These are phyloP conservation scores for Aspergillus bertholletiae DNA, from an alignment of 495 filamentous ascomycete genomes.

Conservation along the genomic window DNA sequence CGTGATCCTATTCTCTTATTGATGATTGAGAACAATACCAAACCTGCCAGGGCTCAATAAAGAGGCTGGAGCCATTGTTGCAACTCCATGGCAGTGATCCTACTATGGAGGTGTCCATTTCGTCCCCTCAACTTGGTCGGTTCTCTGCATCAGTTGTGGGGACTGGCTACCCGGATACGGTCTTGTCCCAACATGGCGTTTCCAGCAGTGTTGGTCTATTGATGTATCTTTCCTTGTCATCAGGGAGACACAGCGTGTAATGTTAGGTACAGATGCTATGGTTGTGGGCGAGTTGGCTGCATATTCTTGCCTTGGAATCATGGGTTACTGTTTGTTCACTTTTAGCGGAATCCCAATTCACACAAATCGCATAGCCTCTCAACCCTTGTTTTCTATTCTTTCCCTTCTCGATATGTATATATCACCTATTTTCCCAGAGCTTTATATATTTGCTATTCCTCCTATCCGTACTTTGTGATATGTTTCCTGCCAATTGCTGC, in stretches of 20 bases:
- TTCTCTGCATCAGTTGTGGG: background rate
- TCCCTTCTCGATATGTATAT: no score
- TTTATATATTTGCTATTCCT: background rate
- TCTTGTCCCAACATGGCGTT: constrained; percentile 2
- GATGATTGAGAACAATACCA: constrained; percentile 21
- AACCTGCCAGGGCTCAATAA: constrained; percentile 13
- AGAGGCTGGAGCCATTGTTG: constrained; percentile 3
- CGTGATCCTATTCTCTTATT: constrained; percentile 20
- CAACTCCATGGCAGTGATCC: background rate
- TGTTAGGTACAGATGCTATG: background rate
- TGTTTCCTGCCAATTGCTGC: background rate
- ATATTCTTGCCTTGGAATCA: background rate
- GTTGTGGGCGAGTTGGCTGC: background rate
- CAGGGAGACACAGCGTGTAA: background rate
- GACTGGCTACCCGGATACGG: background rate
- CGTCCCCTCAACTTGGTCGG: background rate
- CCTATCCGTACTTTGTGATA: background rate
- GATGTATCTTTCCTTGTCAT: background rate
- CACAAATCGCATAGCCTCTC: background rate
- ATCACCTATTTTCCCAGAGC: background rate
- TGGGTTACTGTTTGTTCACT: background rate
- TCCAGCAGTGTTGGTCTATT: constrained; percentile 11
- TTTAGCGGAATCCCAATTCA: background rate
- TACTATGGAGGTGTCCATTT: no score
- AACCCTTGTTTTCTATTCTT: background rate